Conservation (phyloP, 192 early-diverging fungal species). For the Linnemannia exigua region DNA sequence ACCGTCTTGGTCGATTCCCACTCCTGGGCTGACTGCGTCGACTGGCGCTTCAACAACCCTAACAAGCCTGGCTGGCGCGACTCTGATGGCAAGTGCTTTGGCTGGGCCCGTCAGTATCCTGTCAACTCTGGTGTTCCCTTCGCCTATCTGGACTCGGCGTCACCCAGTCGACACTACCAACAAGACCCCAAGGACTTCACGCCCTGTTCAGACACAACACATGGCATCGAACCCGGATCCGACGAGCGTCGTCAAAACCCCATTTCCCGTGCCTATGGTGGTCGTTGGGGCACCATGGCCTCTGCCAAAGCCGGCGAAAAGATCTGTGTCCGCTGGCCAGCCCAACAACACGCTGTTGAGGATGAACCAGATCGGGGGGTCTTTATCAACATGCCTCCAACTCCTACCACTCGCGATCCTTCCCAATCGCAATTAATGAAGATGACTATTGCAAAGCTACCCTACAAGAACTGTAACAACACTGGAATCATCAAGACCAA, state of each 20-base stretch:
- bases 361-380: slow-evolving; percentile 21
- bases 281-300: slow-evolving; percentile 25
- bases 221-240: slow-evolving; percentile 22
- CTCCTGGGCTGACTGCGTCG: slow-evolving; percentile 49
- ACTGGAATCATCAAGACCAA: not conserved
- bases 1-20: slow-evolving; percentile 34
- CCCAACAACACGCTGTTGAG: slow-evolving; percentile 46
- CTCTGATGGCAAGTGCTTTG: slow-evolving; percentile 27
- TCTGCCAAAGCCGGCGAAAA: slow-evolving; percentile 11
- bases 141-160: slow-evolving; percentile 22
- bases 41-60: slow-evolving; percentile 52
- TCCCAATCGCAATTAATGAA: slow-evolving; percentile 23
- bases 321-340: slow-evolving; percentile 51
- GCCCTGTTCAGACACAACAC: slow-evolving; percentile 25
- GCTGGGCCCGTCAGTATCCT: slow-evolving; percentile 42
- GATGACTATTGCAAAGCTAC: slow-evolving; percentile 29
- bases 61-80: slow-evolving; percentile 32
- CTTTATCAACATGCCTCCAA: slow-evolving; percentile 49
- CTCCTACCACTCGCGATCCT: slow-evolving; percentile 14
- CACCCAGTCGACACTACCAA: slow-evolving; percentile 42
- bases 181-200: slow-evolving; percentile 20
- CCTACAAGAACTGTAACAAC: slow-evolving; percentile 41
- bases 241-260: slow-evolving; percentile 49
- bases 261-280: slow-evolving; percentile 41
- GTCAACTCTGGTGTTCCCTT: slow-evolving; percentile 16